phyloP scores from a whole-genome alignment of 805 yeast genomes.

The Teunomyces stri region DNA sequence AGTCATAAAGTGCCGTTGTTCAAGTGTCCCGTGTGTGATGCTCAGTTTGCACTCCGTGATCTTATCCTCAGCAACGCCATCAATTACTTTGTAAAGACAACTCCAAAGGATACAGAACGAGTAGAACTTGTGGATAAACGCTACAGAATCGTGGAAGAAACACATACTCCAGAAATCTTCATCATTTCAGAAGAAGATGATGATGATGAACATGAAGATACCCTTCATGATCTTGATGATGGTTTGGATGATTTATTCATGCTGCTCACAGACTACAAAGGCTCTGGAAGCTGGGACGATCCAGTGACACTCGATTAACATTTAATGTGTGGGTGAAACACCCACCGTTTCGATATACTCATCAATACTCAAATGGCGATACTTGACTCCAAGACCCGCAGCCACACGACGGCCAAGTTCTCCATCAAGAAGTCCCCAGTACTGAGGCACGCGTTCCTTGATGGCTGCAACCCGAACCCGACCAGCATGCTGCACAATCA shows the following conservation, averaged over 20 bases:
- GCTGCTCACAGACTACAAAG: constrained; percentile 11
- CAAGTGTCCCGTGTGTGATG: constrained; percentile 42
- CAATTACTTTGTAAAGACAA: constrained; percentile 40
- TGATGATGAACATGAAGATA: constrained; percentile 15
- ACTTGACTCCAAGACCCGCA: constrained; percentile 38
- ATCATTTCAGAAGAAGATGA: constrained; percentile 34
- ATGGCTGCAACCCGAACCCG: constrained; percentile 22
- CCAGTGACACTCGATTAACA: constrained; percentile 36
- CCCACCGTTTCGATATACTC: constrained; percentile 31
- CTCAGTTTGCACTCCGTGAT: constrained; percentile 29
- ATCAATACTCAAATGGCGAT: constrained; percentile 28
- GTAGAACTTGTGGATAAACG: constrained; percentile 35
- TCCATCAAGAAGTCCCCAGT: constrained; percentile 41
- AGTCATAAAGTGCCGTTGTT: constrained; percentile 21
- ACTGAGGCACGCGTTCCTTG: constrained; percentile 38
- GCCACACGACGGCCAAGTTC: constrained; percentile 42
- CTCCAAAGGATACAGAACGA: constrained; percentile 31
- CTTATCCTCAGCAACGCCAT: constrained; percentile 37
- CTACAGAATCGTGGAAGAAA: constrained; percentile 33
- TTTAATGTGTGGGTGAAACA: constrained; percentile 13
- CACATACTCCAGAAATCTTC: constrained; percentile 21
- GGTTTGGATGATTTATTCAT: constrained; percentile 28
- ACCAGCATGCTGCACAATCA: constrained; percentile 41
- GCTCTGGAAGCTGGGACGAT: constrained; percentile 39
- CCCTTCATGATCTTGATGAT: constrained; percentile 22